phyloP scores from a whole-genome alignment of 805 yeast genomes.

The Alloascoidea africana region DNA sequence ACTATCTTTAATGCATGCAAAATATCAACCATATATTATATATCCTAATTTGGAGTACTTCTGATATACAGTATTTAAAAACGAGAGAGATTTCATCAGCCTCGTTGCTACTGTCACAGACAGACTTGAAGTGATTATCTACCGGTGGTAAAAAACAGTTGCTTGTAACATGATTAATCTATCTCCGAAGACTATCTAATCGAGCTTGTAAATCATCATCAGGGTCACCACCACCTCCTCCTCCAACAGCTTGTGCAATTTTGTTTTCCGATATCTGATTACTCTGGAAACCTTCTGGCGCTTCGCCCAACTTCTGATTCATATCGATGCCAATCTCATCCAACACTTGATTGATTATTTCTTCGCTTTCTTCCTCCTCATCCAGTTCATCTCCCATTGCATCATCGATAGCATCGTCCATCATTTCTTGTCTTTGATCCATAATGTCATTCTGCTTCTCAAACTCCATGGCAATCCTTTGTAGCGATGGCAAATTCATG shows the following conservation, averaged over 20 bases:
- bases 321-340: constrained; percentile 94
- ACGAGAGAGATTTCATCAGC: no score
- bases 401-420: constrained; percentile 96
- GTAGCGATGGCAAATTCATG: constrained; percentile 83
- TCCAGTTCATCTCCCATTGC: constrained; percentile 86
- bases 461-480: constrained; percentile 87
- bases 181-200: constrained; percentile 62
- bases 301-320: constrained; percentile 27
- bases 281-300: constrained; percentile 24
- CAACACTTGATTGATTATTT: constrained; percentile 76
- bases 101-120: no score
- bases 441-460: constrained; percentile 88
- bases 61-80: no score
- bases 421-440: constrained; percentile 98
- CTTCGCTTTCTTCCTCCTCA: constrained; percentile 81
- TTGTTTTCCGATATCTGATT: constrained; percentile 17
- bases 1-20: no score
- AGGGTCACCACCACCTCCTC: constrained; percentile 22
- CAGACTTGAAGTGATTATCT: no score
- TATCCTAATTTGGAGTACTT: no score
- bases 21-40: no score
- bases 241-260: constrained; percentile 43
- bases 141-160: no score
- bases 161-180: no score
- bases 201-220: constrained; percentile 88